Base-by-base conservation (phyloP, 1,284 basidiomycete genomes). In the Marasmius fiardii region DNA sequence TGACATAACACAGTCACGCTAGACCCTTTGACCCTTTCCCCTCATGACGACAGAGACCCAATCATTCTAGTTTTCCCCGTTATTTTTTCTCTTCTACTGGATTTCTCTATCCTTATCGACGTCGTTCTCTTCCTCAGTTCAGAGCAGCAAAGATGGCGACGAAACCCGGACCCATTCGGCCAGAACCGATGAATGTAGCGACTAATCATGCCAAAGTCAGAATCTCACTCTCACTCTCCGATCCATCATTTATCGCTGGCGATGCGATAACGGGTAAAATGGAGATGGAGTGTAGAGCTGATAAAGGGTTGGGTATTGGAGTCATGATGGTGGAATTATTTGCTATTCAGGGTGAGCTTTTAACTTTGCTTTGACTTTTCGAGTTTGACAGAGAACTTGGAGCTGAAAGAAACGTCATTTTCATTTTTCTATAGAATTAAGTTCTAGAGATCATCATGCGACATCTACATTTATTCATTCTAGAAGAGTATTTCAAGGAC, bases 111-210 rank as follows among this genome's bases (percentile, higher is more conserved):
- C 16, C 16, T 20, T 41, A n/a, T n/a, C n/a, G n/a, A n/a, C n/a
- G n/a, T n/a, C n/a, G n/a, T n/a, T 18, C 39, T 41, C 20, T 16
- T 20, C 20, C 16, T 41, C 39, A 20, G n/a, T 16, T n/a, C 16
- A 14, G 20, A 16, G 16, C 8, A 20, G 20, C 20, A 24, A 47
- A 35, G 7, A 41, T 24, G 24, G 52, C 52, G 56, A 53, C 56
- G 35, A 55, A 31, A 14, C 33, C n/a, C n/a, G n/a, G n/a, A n/a
- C n/a, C 52, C 7, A 31, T 37, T 20, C 47, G 52, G 20, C 75
- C 79, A 33, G 85, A 89, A 70, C 85, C 88, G 10, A 91, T 91
- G 88, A 91, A 91, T 70, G 85, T 86, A 33, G 82, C 83, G 18
- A 78, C 84, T 0, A 73, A 85, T 64, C 89, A 92, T 67, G 74